Percentiles rank a stretch among this genome's conserved stretches.
Evolutionary conservation across 148 eudicot species (phyloP).

Genomic region (Spergularia marina): DNA sequence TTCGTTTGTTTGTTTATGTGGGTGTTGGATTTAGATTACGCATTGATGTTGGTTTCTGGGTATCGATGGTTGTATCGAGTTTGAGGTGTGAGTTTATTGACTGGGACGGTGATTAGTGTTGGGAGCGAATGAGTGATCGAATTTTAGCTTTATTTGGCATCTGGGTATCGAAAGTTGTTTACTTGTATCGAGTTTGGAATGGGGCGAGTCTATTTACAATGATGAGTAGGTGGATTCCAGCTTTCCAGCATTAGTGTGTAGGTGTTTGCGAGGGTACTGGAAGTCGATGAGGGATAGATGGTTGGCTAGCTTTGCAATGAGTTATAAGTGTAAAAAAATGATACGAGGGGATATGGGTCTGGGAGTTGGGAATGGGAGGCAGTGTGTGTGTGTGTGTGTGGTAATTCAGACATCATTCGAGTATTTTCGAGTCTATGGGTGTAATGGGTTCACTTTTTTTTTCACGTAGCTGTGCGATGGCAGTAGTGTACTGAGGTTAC

Average conservation of each 20-base stretch:
- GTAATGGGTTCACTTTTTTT: not conserved
- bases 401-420: too few species aligned
- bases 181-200: too few species aligned
- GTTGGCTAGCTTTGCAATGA: not conserved
- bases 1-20: not conserved
- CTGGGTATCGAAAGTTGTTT: too few species aligned
- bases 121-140: too few species aligned
- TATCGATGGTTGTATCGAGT: not conserved
- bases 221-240: not conserved
- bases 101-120: not conserved
- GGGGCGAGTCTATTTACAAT: not conserved
- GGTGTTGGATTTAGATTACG: not conserved
- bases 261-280: not conserved
- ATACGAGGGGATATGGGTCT: not conserved
- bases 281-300: not conserved
- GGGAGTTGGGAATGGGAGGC: not conserved
- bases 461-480: not conserved
- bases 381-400: not conserved
- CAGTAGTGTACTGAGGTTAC: not conserved
- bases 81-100: not conserved
- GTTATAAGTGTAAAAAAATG: too few species aligned
- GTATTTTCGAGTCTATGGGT: too few species aligned
- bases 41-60: not conserved
- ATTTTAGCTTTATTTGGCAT: too few species aligned
- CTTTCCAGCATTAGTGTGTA: not conserved